Conservation (phyloP, 768 basidiomycete species). For the Termitomyces bulborhizus region DNA sequence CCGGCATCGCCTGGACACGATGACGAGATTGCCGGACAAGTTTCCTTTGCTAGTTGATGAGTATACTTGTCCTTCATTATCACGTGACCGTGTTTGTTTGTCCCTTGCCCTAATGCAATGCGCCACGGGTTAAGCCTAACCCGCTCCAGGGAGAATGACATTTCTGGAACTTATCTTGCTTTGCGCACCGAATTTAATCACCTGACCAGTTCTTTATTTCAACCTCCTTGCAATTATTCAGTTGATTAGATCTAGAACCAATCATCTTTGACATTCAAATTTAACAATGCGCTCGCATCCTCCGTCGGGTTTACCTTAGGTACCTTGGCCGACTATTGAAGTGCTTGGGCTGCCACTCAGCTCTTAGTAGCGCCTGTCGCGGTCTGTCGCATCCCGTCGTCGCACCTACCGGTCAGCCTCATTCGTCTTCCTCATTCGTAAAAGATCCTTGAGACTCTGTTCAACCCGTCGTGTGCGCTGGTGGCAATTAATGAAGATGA, state of each 20-base stretch:
- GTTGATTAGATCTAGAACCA: neutral
- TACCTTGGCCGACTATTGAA: neutral
- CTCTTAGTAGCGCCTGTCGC: neutral
- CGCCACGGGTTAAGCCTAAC: too few relatives aligned
- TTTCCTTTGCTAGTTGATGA: too few relatives aligned
- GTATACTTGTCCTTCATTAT: neutral
- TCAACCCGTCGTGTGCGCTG: conserved; percentile 61
- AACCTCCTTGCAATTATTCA: too few relatives aligned
- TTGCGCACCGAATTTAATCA: too few relatives aligned
- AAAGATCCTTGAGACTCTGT: conserved; percentile 71
- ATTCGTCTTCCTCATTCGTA: conserved; percentile 64
- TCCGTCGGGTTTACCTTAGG: neutral
- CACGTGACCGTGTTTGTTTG: conserved; percentile 19
- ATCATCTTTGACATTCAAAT: neutral
- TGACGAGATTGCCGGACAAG: neutral
- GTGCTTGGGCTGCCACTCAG: neutral
- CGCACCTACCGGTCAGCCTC: conserved; percentile 29
- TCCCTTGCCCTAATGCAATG: too few relatives aligned
- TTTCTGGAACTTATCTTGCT: too few relatives aligned
- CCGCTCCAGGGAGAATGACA: too few relatives aligned
- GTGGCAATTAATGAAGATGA: conserved; percentile 56
- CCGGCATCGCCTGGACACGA: conserved; percentile 25
- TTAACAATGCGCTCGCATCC: neutral
- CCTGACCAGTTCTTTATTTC: too few relatives aligned
- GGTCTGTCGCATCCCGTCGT: neutral